Percentiles rank a stretch among this genome's conserved stretches.
These are phyloP conservation scores for Rhododendron ferrugineum DNA, from an alignment of 148 eudicot genomes.

Conservation along the genomic window DNA sequence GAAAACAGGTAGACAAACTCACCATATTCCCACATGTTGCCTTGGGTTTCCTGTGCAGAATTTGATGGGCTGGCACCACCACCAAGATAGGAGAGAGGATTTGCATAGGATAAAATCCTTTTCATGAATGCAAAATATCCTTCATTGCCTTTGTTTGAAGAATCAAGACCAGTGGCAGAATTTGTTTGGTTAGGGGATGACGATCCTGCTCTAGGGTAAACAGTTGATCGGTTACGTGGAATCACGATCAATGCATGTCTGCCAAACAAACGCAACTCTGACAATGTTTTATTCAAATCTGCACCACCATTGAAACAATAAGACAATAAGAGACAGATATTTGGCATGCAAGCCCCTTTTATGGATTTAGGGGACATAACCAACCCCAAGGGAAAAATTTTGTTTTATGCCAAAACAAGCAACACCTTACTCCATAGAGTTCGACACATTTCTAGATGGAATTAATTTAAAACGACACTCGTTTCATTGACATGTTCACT, in stretches of 20 bases:
- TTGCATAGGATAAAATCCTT: conserved; percentile 39
- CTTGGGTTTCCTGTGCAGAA: conserved; percentile 34
- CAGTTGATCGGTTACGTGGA: conserved; percentile 18
- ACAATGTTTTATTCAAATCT: conserved; percentile 41
- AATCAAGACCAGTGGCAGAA: conserved; percentile 14
- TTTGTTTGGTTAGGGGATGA: conserved; percentile 13
- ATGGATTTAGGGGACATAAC: neutral
- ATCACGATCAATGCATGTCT: conserved; percentile 58
- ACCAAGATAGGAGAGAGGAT: conserved; percentile 50
- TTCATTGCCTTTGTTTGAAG: conserved; percentile 28
- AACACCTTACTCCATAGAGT: neutral
- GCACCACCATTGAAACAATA: conserved; percentile 9
- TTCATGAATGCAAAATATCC: conserved; percentile 41
- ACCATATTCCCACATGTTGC: conserved; percentile 33
- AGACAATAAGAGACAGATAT: neutral
- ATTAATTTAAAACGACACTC: neutral
- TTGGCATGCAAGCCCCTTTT: neutral
- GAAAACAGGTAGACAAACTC: conserved; percentile 9
- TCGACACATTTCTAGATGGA: neutral
- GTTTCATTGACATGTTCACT: neutral
- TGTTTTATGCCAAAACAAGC: neutral
- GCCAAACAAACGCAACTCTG: conserved; percentile 36
- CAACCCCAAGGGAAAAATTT: neutral
- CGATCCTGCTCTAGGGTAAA: conserved; percentile 16
- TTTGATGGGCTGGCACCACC: conserved; percentile 34